A percentile compares a stretch with the other conserved stretches of the same genome.
Evolutionary conservation across 805 yeast genomes (phyloP).

Genomic region (Saccharomycopsis javanensis): DNA sequence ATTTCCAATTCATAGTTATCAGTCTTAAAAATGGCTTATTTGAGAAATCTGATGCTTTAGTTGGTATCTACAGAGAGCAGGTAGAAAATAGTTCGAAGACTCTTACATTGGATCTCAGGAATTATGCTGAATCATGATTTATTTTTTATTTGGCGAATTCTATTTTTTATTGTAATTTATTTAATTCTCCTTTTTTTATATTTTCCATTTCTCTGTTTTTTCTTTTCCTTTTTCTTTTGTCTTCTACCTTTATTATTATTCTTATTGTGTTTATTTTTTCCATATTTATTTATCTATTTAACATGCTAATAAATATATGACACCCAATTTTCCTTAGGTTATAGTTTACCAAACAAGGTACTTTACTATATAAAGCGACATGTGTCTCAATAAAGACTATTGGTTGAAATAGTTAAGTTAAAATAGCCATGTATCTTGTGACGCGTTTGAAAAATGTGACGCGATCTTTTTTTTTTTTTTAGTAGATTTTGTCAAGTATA

Average conservation of each 20-base stretch:
- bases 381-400: background rate
- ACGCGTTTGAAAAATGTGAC: conserved; percentile 3
- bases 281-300: too few relatives aligned
- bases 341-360: too few relatives aligned
- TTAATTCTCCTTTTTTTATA: background rate
- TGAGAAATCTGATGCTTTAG: conserved; percentile 81
- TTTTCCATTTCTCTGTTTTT: too few relatives aligned
- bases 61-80: conserved; percentile 86
- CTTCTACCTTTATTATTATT: too few relatives aligned
- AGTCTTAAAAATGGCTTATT: conserved; percentile 80
- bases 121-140: conserved; percentile 34
- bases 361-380: too few relatives aligned
- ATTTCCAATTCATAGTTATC: conserved; percentile 86
- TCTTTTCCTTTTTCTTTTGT: too few relatives aligned
- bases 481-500: too few relatives aligned
- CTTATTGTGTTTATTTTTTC: too few relatives aligned
- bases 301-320: too few relatives aligned
- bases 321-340: too few relatives aligned
- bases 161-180: background rate
- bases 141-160: background rate
- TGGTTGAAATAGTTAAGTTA: background rate
- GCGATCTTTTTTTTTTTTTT: background rate
- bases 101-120: conserved; percentile 60
- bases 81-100: conserved; percentile 61
- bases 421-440: too few relatives aligned